Conservation (phyloP, 768 basidiomycete species). For the Pisolithus sp. region DNA sequence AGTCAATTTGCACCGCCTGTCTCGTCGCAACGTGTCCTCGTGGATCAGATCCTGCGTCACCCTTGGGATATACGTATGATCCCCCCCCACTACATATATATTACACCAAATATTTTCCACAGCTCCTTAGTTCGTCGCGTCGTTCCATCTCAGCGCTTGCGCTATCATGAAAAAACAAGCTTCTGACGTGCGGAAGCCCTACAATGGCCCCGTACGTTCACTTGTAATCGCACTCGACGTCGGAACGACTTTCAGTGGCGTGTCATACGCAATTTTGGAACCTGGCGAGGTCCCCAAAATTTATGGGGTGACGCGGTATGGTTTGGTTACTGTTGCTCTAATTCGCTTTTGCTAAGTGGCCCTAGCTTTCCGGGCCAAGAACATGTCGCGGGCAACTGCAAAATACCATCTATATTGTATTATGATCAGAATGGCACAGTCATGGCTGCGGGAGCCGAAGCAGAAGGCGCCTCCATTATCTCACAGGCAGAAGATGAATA, state of each 20-base stretch:
- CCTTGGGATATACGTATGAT: constrained; percentile 9
- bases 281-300: constrained; percentile 79
- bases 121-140: background rate
- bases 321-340: background rate
- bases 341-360: background rate
- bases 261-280: constrained; percentile 77
- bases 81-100: background rate
- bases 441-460: constrained; percentile 73
- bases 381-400: constrained; percentile 79
- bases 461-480: constrained; percentile 50
- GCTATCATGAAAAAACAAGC: constrained; percentile 46
- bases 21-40: constrained; percentile 1
- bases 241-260: constrained; percentile 79
- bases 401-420: constrained; percentile 74
- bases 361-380: constrained; percentile 79
- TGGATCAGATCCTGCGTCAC: constrained; percentile 7
- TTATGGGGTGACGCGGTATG: constrained; percentile 70
- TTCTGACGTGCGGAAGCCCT: constrained; percentile 69
- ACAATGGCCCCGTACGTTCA: constrained; percentile 53
- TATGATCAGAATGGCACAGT: constrained; percentile 62
- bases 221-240: constrained; percentile 77
- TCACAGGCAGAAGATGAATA: constrained; percentile 71
- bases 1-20: background rate
- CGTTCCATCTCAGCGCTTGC: constrained; percentile 5
- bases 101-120: background rate